phyloP scores from a whole-genome alignment of 2,329 filamentous ascomycete species.

The Fusarium verticillioides region DNA sequence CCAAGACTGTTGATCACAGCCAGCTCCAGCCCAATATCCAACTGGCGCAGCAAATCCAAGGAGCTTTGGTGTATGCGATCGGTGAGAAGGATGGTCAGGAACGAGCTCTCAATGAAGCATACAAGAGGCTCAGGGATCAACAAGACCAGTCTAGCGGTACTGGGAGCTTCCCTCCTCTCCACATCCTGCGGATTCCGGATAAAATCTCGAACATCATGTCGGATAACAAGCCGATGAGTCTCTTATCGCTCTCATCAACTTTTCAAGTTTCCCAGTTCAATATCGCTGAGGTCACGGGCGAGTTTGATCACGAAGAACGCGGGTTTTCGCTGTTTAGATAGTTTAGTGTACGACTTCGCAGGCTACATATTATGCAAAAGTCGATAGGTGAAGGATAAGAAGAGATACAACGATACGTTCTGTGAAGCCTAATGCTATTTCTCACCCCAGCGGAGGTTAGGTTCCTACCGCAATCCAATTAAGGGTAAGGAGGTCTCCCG shows the following conservation, averaged over 20 bases:
- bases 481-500: no score
- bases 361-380: rapidly evolving
- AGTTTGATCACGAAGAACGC: neutral
- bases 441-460: no score
- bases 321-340: neutral
- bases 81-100: neutral
- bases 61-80: neutral
- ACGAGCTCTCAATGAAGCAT: neutral
- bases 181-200: rapidly evolving
- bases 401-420: neutral
- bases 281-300: rapidly evolving
- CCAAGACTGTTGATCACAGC: neutral
- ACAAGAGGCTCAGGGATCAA: neutral
- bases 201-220: neutral
- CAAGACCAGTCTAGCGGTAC: neutral
- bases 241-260: rapidly evolving
- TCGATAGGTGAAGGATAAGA: neutral
- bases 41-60: rapidly evolving
- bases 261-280: neutral
- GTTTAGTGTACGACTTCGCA: rapidly evolving
- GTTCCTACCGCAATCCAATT: no score
- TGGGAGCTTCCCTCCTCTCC: neutral
- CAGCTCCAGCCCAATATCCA: rapidly evolving
- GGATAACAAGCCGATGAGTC: rapidly evolving
- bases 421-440: no score